Base-by-base conservation (phyloP, 495 filamentous ascomycete species). In the Corynascus novoguineensis region DNA sequence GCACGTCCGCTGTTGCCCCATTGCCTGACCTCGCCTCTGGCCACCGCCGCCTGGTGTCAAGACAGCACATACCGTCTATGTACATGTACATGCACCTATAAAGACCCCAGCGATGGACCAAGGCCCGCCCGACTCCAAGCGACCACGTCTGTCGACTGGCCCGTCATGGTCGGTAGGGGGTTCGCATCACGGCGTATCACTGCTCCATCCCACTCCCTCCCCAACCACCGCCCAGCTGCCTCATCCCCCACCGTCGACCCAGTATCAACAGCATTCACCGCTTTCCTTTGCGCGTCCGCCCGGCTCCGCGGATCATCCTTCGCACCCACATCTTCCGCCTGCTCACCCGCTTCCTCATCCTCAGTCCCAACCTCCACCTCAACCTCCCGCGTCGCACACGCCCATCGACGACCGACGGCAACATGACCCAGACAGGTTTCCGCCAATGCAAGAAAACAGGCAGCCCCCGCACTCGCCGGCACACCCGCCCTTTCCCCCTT, bases 41-140 rank as follows among this genome's bases (percentile, higher is more conserved):
- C 52, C 56, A 66, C 63, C 66, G 62, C 69, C 68, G 61, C 67
- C 66, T 68, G 60, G 65, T 70, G 66, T 72, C 67, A 68, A 69
- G n/a, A n/a, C 60, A 68, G 60, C 62, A 56, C n/a, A n/a, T n/a
- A n/a, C n/a, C n/a, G n/a, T 66, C 64, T 60, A 70, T 68, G 69
- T 68, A 61, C n/a, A 31, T 31, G 37, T 41, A 41, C 66, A 64
- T 60, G 44, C 59, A 68, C 64, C 62, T 70, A 72, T 73, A 73
- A 71, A 69, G 64, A 68, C 75, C 72, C 55, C 41, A 62, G 77
- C 71, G 71, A 79, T 79, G 76, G 76, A 79, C 67, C 66, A 65
- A 68, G 71, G 71, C 60, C 71, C 60, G 69, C 73, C 74, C 60
- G 75, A 75, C 62, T 61, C 61, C 59, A 79, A 79, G 67, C 73